A percentile compares a stretch with the other conserved stretches of the same genome.
Evolutionary conservation across 73 alveolate species (phyloP).

Genomic region (Paramecium caudatum): DNA sequence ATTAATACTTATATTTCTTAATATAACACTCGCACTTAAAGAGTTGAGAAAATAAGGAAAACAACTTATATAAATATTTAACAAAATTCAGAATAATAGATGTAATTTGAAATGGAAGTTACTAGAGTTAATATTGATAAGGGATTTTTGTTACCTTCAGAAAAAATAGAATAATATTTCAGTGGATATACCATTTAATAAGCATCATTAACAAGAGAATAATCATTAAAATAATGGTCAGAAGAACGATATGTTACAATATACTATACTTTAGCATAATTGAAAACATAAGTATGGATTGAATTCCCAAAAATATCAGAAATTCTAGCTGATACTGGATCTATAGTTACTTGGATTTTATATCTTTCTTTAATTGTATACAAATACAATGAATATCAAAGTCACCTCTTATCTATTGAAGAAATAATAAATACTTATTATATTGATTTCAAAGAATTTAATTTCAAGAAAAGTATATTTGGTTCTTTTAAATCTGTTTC

Average conservation of each 20-base stretch:
- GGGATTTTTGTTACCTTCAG: slow-evolving; percentile 1
- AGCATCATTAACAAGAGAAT: neutral
- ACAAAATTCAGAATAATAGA: too few species aligned
- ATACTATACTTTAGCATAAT: neutral
- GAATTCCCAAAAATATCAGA: slow-evolving; percentile 49
- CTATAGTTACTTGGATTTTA: slow-evolving; percentile 5
- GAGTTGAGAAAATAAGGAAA: too few species aligned
- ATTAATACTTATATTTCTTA: too few species aligned
- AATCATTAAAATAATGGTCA: neutral
- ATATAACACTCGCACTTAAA: too few species aligned
- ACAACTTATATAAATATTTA: too few species aligned
- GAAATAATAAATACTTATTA: neutral
- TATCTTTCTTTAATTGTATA: neutral
- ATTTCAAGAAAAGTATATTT: neutral
- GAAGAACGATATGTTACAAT: neutral
- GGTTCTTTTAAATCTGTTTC: neutral
- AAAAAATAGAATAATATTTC: neutral
- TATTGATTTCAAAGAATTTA: slow-evolving; percentile 9
- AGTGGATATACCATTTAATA: neutral
- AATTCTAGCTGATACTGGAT: slow-evolving; percentile 54
- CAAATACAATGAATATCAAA: neutral
- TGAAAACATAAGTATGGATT: neutral
- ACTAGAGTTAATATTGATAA: neutral
- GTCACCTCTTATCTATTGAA: too few species aligned
- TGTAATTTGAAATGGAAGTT: too few species aligned